phyloP scores from a whole-genome alignment of 257 asterid genomes.

The Dorcoceras hygrometricum region DNA sequence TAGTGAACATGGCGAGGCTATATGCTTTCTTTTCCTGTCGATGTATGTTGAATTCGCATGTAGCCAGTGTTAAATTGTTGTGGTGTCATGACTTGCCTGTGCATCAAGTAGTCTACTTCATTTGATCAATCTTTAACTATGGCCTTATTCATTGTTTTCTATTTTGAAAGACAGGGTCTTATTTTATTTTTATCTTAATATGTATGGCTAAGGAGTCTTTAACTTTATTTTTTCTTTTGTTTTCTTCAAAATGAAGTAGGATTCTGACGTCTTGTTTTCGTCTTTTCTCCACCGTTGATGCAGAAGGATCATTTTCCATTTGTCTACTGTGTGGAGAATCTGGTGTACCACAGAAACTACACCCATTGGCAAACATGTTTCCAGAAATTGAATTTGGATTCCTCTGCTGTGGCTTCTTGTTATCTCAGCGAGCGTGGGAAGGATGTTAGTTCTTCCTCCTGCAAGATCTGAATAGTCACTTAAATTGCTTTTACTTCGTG shows the following conservation, averaged over 20 bases:
- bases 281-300: slow-evolving; percentile 31
- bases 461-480: slow-evolving; percentile 6
- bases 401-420: slow-evolving; percentile 57
- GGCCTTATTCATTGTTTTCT: neutral
- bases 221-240: slow-evolving; percentile 2
- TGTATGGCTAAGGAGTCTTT: no score
- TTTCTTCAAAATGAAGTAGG: neutral
- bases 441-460: slow-evolving; percentile 46
- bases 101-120: neutral
- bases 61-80: neutral
- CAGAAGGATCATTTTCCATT: slow-evolving; percentile 81
- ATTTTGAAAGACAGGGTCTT: neutral
- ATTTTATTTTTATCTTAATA: neutral
- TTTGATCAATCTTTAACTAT: slow-evolving; percentile 6
- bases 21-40: neutral
- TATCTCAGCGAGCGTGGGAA: slow-evolving; percentile 51
- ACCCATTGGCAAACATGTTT: slow-evolving; percentile 81
- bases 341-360: slow-evolving; percentile 59
- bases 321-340: slow-evolving; percentile 75
- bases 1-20: neutral
- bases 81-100: neutral
- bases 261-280: slow-evolving; percentile 5
- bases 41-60: neutral
- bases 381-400: slow-evolving; percentile 66
- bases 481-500: neutral